A percentile compares a stretch with the other conserved stretches of the same genome.
Conservation (phyloP, 2,329 filamentous ascomycete genomes). For the Epichloe sibirici region DNA sequence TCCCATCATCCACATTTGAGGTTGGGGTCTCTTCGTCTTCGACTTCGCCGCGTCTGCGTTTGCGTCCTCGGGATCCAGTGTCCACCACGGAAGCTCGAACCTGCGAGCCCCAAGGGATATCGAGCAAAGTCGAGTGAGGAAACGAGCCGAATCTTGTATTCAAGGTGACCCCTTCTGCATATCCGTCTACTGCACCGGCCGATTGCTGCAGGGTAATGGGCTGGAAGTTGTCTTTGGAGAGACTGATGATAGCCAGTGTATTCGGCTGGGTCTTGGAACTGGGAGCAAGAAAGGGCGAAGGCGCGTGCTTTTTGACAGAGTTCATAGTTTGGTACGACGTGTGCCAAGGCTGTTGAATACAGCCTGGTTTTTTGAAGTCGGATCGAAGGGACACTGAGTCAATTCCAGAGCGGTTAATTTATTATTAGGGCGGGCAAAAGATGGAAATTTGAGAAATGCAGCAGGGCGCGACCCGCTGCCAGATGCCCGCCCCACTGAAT, state of each 20-base stretch:
- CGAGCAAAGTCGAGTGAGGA: conserved; percentile 65
- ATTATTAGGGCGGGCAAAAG: background rate
- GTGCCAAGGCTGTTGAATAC: background rate
- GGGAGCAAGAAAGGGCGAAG: conserved; percentile 71
- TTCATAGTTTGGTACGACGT: background rate
- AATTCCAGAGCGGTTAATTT: background rate
- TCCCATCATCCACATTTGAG: conserved; percentile 22
- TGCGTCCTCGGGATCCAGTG: conserved; percentile 75
- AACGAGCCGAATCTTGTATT: conserved; percentile 94
- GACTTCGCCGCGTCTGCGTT: conserved; percentile 39
- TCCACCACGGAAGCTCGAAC: conserved; percentile 82
- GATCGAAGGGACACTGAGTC: background rate
- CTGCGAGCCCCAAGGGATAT: conserved; percentile 82
- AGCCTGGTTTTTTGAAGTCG: background rate
- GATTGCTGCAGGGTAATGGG: conserved; percentile 58
- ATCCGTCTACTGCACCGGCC: conserved; percentile 54
- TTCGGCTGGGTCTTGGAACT: conserved; percentile 48
- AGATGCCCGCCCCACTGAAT: background rate
- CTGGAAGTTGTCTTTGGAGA: conserved; percentile 75
- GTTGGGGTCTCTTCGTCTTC: conserved; percentile 31
- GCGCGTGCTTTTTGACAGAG: conserved; percentile 1
- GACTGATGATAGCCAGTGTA: conserved; percentile 69
- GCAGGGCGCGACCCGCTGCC: background rate
- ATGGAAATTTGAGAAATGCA: background rate
- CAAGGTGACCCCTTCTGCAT: conserved; percentile 64